Evolutionary conservation across 305 asterid genomes (phyloP), one percentile per base, ranked within the genome.

Genomic region (Fraxinus platypoda): DNA sequence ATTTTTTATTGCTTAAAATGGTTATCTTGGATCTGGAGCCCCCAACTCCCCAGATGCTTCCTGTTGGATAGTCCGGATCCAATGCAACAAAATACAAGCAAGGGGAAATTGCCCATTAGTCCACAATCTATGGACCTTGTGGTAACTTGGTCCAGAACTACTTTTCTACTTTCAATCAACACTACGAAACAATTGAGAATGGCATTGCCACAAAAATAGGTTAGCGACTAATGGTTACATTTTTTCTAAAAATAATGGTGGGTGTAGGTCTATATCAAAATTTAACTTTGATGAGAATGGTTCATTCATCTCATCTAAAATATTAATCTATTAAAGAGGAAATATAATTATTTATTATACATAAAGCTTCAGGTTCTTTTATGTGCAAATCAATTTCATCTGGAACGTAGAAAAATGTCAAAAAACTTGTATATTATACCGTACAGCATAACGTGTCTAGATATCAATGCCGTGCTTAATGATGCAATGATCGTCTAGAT

Each of bases 11-110:
- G 71, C 41, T 57, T 77, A 70, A 74, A 2, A 54, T 57, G 78
- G 82, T 86, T 52, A 77, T 76, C 80, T 87, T 80, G 90, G 91
- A 89, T 87, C 91, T 87, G 62, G 89, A 83, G 82, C 87, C 78
- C 70, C 15, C 35, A 25, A 43, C 34, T 72, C 68, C 52, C 35
- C 74, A 71, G 74, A 49, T 76, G 59, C 38, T 59, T 75, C n/a
- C 54, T 37, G 62, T 64, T 59, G 64, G 82, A 76, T 75, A 77
- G 78, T 52, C 19, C 34, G 46, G 30, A 23, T 77, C 75, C 75
- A 9, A 30, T 30, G 23, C 41, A 12, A 70, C 38, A 15, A 30
- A 4, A 30, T 12, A 15, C 6, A 28, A 68, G 5, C 1, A 28
- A 30, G 11, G 38, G 9, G 37, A 15, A 26, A 3, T 70, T 28